These are phyloP conservation scores for Gentiana macrophylla DNA, from an alignment of 257 asterid species.

Conservation along the genomic window DNA sequence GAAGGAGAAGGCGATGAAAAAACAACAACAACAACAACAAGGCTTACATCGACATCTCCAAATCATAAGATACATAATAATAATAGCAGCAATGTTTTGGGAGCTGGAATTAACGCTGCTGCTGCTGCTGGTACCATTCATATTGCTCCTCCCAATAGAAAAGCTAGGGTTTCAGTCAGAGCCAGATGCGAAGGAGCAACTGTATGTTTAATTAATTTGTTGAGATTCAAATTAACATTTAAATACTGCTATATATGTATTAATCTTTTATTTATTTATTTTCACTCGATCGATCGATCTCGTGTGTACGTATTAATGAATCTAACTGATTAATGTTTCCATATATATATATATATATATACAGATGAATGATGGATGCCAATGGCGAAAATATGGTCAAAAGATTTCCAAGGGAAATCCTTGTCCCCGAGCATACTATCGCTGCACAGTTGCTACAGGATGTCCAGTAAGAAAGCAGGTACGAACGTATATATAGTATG, in stretches of 20 bases:
- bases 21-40: slow-evolving; percentile 13
- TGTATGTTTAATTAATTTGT: slow-evolving; percentile 31
- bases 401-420: slow-evolving; percentile 91
- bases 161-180: slow-evolving; percentile 96
- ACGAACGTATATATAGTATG: neutral
- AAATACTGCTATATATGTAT: neutral
- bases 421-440: slow-evolving; percentile 94
- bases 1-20: slow-evolving; percentile 14
- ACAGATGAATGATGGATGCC: slow-evolving; percentile 96
- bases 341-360: neutral
- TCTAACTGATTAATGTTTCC: neutral
- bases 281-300: too few species aligned
- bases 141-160: slow-evolving; percentile 39
- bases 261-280: too few species aligned
- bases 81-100: too few species aligned
- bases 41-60: too few species aligned
- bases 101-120: too few species aligned
- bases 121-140: too few species aligned
- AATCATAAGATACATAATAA: too few species aligned
- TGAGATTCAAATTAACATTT: neutral
- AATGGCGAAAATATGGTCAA: slow-evolving; percentile 98
- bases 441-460: slow-evolving; percentile 90
- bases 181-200: slow-evolving; percentile 96
- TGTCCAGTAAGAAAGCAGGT: slow-evolving; percentile 97
- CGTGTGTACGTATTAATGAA: too few species aligned